Conservation (phyloP, 2,329 filamentous ascomycete species). For the Beauveria australis region DNA sequence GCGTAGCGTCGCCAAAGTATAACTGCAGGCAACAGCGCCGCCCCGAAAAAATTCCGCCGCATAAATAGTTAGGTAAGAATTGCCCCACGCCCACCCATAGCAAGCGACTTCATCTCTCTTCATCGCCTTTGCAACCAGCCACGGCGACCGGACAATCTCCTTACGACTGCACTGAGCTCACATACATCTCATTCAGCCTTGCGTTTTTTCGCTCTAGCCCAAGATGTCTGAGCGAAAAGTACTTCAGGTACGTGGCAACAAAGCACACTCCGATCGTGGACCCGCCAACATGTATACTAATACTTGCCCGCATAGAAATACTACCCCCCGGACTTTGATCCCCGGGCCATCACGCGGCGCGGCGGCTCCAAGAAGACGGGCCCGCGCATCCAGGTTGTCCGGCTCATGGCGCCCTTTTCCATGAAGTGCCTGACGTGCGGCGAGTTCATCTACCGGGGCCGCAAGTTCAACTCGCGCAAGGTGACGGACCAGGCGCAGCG, state of each 20-base stretch:
- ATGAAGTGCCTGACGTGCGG: slow-evolving; percentile 40
- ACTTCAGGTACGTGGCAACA: slow-evolving; percentile 32
- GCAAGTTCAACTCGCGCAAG: slow-evolving; percentile 94
- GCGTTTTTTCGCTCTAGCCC: slow-evolving; percentile 10
- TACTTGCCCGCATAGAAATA: slow-evolving; percentile 35
- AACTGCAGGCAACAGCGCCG: neutral
- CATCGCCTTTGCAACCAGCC: neutral
- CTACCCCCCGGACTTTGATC: slow-evolving; percentile 80
- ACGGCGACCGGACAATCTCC: neutral
- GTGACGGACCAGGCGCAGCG: slow-evolving; percentile 81
- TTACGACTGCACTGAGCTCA: neutral
- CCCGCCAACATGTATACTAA: neutral
- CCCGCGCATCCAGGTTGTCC: slow-evolving; percentile 75
- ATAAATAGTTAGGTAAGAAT: neutral
- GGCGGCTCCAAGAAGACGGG: slow-evolving; percentile 63
- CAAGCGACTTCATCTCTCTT: neutral
- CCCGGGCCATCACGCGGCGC: slow-evolving; percentile 65
- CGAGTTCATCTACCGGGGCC: slow-evolving; percentile 85
- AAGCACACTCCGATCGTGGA: neutral
- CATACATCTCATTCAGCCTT: neutral
- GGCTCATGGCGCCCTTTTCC: slow-evolving; percentile 58
- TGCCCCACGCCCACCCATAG: slow-evolving; percentile 4
- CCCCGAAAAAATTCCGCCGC: neutral
- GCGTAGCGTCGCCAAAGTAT: neutral
- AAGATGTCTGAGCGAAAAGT: slow-evolving; percentile 84